Evolutionary conservation across 2,329 filamentous ascomycete genomes (phyloP), one percentile per base, ranked within the genome.

Genomic region (Massarina eburnea): DNA sequence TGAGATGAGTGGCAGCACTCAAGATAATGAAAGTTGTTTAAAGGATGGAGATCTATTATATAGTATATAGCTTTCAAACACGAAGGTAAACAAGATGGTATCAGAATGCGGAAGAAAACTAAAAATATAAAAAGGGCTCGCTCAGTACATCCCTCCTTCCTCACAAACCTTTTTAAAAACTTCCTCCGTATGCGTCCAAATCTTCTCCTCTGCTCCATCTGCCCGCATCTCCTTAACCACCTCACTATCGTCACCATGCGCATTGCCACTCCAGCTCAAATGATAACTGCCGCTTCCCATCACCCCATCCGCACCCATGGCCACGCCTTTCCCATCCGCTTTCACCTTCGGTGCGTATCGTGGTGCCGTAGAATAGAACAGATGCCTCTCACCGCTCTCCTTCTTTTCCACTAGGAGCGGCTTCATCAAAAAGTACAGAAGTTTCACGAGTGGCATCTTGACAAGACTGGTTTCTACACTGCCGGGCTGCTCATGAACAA

Each of bases 371-470:
- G 61, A 45, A 21, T 58, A 58, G 35, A 51, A 70, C 33, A 68
- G 42, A 59, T 68, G 66, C 27, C 66, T 53, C 55, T 68, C 63
- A 5, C 66, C 66, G 39, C 59, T 66, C 48, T 68, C 66, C 40
- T 39, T 41, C 18, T 58, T 44, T 27, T 45, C 45, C 15, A 68
- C 59, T 19, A 48, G 47, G 26, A 59, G 44, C 2, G 54, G 53
- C 33, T 48, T 55, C n/a, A 54, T 17, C 14, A 61, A 19, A 9
- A 56, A 18, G 18, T 46, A 37, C 9, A 55, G 2, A 1, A 35
- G 39, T n/a, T 49, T 54, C 9, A 44, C 39, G 2, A 45, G 41
- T 2, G 41, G 32, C 9, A 34, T 43, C 8, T 43, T 52, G 7
- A 35, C 39, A 3, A 51, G 39, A 7, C 52, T 51, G 1, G 63